These are phyloP conservation scores for Gillenia trifoliata DNA, from an alignment of 306 rosid species.

Conservation along the genomic window DNA sequence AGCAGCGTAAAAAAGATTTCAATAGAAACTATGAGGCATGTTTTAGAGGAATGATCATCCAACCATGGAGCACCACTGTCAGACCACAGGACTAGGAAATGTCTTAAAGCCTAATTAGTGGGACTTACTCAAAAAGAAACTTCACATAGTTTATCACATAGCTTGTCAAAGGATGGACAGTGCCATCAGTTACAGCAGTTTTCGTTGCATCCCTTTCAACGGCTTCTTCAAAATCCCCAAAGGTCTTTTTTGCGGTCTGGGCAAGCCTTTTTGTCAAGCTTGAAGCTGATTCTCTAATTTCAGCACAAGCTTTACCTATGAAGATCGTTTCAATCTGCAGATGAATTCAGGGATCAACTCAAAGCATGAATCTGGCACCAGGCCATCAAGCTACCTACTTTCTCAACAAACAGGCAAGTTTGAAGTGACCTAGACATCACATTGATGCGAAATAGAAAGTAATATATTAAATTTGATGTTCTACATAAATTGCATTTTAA, in stretches of 20 bases:
- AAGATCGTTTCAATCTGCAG: conserved; percentile 78
- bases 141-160: conserved; percentile 93
- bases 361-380: conserved; percentile 12
- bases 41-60: not conserved
- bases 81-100: not conserved
- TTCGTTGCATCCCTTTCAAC: conserved; percentile 95
- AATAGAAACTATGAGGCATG: not conserved
- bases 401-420: not conserved
- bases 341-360: conserved; percentile 12
- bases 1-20: not conserved
- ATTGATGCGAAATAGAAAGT: not conserved
- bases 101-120: conserved; percentile 7
- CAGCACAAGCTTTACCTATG: conserved; percentile 76
- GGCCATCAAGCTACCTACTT: not conserved
- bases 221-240: conserved; percentile 97
- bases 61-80: not conserved
- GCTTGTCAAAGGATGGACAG: conserved; percentile 97
- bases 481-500: not conserved
- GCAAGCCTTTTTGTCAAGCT: conserved; percentile 88
- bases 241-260: conserved; percentile 83
- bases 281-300: conserved; percentile 73
- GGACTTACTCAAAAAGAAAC: conserved; percentile 92
- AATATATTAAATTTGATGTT: not conserved
- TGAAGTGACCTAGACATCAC: not conserved
- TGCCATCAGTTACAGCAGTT: conserved; percentile 95